A percentile compares a stretch with the other conserved stretches of the same genome.
These are phyloP conservation scores for Aspergillus flavus DNA, from an alignment of 2,329 filamentous ascomycete genomes.

Conservation along the genomic window DNA sequence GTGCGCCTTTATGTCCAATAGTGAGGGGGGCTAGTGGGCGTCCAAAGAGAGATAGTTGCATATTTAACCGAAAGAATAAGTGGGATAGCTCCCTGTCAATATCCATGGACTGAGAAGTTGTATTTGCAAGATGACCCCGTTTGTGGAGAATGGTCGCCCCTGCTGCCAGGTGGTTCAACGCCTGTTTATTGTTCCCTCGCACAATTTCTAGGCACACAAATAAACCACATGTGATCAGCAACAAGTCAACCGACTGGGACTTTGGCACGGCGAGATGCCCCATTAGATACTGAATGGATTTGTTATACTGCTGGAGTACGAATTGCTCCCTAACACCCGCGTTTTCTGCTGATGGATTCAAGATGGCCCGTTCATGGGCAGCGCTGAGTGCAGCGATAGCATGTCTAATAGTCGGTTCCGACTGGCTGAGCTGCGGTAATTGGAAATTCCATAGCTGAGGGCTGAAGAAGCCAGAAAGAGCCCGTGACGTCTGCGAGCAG, in stretches of 20 bases:
- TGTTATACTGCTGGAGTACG: not conserved
- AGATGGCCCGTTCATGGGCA: conserved; percentile 44
- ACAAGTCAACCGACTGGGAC: conserved; percentile 11
- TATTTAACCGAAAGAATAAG: conserved; percentile 23
- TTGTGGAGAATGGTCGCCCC: conserved; percentile 23
- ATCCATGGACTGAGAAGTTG: not conserved
- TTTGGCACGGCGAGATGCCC: conserved; percentile 24
- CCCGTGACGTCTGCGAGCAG: conserved; percentile 41
- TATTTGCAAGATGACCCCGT: not conserved
- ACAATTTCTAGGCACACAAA: conserved; percentile 29
- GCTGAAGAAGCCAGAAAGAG: conserved; percentile 47
- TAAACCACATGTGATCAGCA: conserved; percentile 24
- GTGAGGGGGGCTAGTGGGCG: conserved; percentile 12
- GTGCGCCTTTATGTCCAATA: conserved; percentile 1
- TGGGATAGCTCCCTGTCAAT: conserved; percentile 25
- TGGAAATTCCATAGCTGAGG: conserved; percentile 28
- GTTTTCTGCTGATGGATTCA: conserved; percentile 40
- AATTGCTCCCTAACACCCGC: not conserved
- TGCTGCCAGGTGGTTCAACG: conserved; percentile 25
- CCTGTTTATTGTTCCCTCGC: conserved; percentile 16
- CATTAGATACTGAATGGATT: conserved; percentile 38
- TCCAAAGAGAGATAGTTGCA: conserved; percentile 25
- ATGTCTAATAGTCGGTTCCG: conserved; percentile 52
- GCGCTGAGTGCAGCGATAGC: conserved; percentile 54
- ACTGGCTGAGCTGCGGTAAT: conserved; percentile 49